Evolutionary conservation across 768 basidiomycete species (phyloP).

Genomic region (Amyloporia xantha): DNA sequence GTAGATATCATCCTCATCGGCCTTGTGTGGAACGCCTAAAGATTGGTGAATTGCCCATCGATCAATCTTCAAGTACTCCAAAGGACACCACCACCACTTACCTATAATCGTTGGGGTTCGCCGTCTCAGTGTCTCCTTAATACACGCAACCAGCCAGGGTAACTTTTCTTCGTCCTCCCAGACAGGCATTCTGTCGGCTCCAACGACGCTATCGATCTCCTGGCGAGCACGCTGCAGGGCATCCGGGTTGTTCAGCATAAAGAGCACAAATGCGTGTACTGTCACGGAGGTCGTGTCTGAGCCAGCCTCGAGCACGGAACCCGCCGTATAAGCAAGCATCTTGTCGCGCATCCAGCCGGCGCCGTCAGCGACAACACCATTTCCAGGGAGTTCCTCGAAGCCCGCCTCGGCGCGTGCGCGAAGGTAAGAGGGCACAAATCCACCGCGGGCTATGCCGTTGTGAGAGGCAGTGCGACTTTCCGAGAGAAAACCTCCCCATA

Average conservation of each 20-base stretch:
- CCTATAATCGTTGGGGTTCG: conserved; percentile 1
- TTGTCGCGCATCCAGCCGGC: conserved; percentile 25
- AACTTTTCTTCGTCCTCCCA: conserved; percentile 44
- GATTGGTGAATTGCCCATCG: not conserved
- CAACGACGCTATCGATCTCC: conserved; percentile 55
- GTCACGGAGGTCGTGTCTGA: conserved; percentile 25
- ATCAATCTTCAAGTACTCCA: not conserved
- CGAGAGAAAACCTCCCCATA: conserved; percentile 4
- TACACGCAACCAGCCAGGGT: conserved; percentile 47
- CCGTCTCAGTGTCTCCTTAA: conserved; percentile 32
- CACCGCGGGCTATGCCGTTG: not conserved
- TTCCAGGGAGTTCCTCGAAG: conserved; percentile 20
- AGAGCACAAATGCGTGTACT: conserved; percentile 23
- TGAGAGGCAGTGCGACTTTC: not conserved
- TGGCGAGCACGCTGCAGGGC: conserved; percentile 41
- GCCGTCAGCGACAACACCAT: conserved; percentile 20
- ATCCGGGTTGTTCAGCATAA: conserved; percentile 14
- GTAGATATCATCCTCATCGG: conserved; percentile 25
- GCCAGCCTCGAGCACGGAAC: conserved; percentile 25
- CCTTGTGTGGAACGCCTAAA: conserved; percentile 24
- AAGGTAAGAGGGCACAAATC: conserved; percentile 2
- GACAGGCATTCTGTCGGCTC: conserved; percentile 44
- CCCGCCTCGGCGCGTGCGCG: conserved; percentile 19
- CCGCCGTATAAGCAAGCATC: conserved; percentile 25
- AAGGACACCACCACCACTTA: not conserved